Evolutionary conservation across 495 filamentous ascomycete genomes (phyloP).

Genomic region (Thermochaetoides thermophila): DNA sequence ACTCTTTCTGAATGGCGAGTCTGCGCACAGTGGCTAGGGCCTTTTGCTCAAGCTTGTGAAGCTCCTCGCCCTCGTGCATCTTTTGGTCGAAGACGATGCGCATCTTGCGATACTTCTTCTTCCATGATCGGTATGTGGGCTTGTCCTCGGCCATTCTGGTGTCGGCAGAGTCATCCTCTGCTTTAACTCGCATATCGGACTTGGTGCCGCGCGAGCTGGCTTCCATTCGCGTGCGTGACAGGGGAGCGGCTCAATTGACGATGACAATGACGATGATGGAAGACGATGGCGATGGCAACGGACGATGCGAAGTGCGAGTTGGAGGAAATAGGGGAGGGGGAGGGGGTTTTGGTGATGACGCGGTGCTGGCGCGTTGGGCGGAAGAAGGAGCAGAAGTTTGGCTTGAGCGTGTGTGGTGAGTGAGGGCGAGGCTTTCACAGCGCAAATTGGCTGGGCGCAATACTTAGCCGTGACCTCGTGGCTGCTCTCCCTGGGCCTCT

Average conservation of each 20-base stretch:
- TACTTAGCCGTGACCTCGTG: too few relatives aligned
- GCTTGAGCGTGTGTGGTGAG: too few relatives aligned
- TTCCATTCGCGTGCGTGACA: constrained; percentile 14
- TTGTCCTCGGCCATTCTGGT: constrained; percentile 21
- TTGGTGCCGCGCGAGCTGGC: constrained; percentile 9
- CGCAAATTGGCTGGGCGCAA: too few relatives aligned
- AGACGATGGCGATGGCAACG: not conserved
- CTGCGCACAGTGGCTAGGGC: constrained; percentile 60
- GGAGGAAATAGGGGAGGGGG: too few relatives aligned
- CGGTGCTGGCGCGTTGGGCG: too few relatives aligned
- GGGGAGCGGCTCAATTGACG: constrained; percentile 2
- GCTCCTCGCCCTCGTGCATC: constrained; percentile 62
- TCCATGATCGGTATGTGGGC: constrained; percentile 34
- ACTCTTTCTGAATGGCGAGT: constrained; percentile 76
- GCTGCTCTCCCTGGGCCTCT: too few relatives aligned
- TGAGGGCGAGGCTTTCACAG: too few relatives aligned
- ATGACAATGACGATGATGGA: not conserved
- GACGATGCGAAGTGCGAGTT: too few relatives aligned
- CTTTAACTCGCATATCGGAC: constrained; percentile 13
- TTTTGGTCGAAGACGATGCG: constrained; percentile 69
- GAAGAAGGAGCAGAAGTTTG: too few relatives aligned
- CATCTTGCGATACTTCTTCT: constrained; percentile 94
- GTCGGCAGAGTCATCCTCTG: constrained; percentile 21
- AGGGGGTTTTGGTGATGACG: too few relatives aligned
- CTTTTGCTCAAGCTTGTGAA: constrained; percentile 64